Base-by-base conservation (phyloP, 371 early-diverging fungal species). In the Apophysomyces ossiformis region DNA sequence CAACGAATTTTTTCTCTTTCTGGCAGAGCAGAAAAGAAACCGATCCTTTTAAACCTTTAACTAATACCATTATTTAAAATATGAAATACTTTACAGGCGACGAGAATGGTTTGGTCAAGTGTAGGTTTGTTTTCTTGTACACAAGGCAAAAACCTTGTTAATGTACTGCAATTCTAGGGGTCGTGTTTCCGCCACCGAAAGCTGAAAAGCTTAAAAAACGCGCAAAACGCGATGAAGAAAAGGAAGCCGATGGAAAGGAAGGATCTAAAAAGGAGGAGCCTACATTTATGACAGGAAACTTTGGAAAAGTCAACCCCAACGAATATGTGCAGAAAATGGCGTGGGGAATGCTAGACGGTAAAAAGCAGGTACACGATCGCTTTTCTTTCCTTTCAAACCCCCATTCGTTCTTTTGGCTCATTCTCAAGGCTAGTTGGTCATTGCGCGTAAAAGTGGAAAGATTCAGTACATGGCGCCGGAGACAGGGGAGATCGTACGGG, bases 31-130 rank as follows among this genome's bases (percentile, higher is more conserved):
- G 3, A 26, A 26, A 26, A 26, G 32, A 26, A 2, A 26, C 36
- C 36, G 45, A 18, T 5, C 15, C 13, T 18, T 61, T 43, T 43
- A 5, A 43, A 43, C 4, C 36, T 15, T 13, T 47, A 26, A 37
- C 47, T 15, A 16, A 57, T 58, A 13, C 32, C 32, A 0, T 26
- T 26, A 26, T 26, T 26, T 26, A 69, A 44, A 59, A 26, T n/a
- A 81, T 78, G 83, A 73, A 67, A 57, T 73, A 72, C 37, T 87
- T 79, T 65, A 90, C 90, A 35, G 91, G 92, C 45, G 93, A 93
- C 77, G 92, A 93, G 69, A 83, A 84, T 38, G 93, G 93, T 13
- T 80, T 93, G 65, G 69, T 91, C 54, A 93, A 93, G 79, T 79
- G 89, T 86, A 79, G 66, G 60, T 26, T 45, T 13, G 5, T 57